Base-by-base conservation (phyloP, 768 basidiomycete species). In the Suillus plorans region DNA sequence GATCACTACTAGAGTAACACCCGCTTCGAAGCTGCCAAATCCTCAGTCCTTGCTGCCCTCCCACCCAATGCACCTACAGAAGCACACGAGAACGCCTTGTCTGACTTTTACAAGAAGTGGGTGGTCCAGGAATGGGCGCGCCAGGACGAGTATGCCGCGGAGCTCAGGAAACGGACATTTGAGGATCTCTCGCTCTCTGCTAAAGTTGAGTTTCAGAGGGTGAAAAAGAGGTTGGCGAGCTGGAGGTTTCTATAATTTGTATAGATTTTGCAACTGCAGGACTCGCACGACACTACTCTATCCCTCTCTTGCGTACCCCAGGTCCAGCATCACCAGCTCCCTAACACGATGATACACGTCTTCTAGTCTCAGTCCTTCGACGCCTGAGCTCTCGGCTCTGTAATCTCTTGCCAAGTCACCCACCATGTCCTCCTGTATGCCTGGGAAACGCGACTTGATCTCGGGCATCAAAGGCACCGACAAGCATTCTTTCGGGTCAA, bases 51-150 rank as follows among this genome's bases (percentile, higher is more conserved):
- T 14, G 71, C 80, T 10, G 81, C 85, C 61, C 80, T 91, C 34
- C 88, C 89, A 0, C 71, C 80, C 10, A 75, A 80, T 3, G 78
- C 84, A 9, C 79, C 85, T 0, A 58, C 80, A 0, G 79, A 85
- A 50, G 84, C 85, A 70, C 87, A 82, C 69, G 91, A 94, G 73
- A 76, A 78, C n/a, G 87, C 88, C 0, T 79, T 94, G 31, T 88
- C 90, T 20, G 82, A 83, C 49, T 93, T 94, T 76, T 91, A 91
- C 78, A 80, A 77, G 57, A 82, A 84, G 67, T 95, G 93, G 93
- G 80, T 90, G 52, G 79, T 82, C 70, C 89, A 90, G 72, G 92
- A 95, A 76, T 79, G 79, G 39, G 68, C 72, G 3, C 81, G 84
- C 37, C 85, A 87, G 61, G 82, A 81, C 60, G 80, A 75, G 44